Evolutionary conservation across 1,139 yeast species (phyloP).

Genomic region (Meyerozyma guilliermondii): DNA sequence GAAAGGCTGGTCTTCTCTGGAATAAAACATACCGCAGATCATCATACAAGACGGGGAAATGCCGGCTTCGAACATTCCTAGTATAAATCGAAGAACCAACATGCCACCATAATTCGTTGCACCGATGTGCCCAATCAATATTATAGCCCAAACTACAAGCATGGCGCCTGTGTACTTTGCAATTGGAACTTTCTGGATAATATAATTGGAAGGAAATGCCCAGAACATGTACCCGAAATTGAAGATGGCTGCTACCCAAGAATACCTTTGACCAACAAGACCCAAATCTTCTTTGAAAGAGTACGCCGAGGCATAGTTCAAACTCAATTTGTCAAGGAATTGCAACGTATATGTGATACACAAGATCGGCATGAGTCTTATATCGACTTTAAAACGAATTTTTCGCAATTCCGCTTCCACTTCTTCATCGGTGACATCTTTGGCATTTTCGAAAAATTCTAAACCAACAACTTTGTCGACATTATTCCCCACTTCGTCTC

Average conservation of each 20-base stretch:
- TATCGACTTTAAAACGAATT: slow-evolving; percentile 36
- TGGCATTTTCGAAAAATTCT: slow-evolving; percentile 25
- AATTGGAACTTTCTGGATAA: slow-evolving; percentile 50
- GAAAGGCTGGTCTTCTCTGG: slow-evolving; percentile 26
- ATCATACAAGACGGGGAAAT: slow-evolving; percentile 30
- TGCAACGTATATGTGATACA: slow-evolving; percentile 46
- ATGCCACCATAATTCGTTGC: slow-evolving; percentile 40
- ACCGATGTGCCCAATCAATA: slow-evolving; percentile 47
- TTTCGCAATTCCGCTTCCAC: slow-evolving; percentile 15
- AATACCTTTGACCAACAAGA: slow-evolving; percentile 18
- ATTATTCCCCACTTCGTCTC: background rate
- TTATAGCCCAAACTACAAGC: slow-evolving; percentile 47
- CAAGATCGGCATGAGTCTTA: slow-evolving; percentile 36
- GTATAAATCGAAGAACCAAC: slow-evolving; percentile 43
- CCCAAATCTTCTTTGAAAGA: slow-evolving; percentile 19
- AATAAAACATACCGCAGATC: slow-evolving; percentile 17
- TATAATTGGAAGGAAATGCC: slow-evolving; percentile 48
- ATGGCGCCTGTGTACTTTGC: slow-evolving; percentile 45
- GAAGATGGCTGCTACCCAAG: slow-evolving; percentile 59
- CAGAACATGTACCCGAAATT: slow-evolving; percentile 48
- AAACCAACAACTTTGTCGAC: slow-evolving; percentile 21
- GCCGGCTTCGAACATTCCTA: slow-evolving; percentile 34
- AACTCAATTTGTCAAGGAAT: slow-evolving; percentile 44
- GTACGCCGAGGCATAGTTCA: slow-evolving; percentile 28
- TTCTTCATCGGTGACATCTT: slow-evolving; percentile 23